Conservation (phyloP, 768 basidiomycete genomes). For the Mycena alexandri region DNA sequence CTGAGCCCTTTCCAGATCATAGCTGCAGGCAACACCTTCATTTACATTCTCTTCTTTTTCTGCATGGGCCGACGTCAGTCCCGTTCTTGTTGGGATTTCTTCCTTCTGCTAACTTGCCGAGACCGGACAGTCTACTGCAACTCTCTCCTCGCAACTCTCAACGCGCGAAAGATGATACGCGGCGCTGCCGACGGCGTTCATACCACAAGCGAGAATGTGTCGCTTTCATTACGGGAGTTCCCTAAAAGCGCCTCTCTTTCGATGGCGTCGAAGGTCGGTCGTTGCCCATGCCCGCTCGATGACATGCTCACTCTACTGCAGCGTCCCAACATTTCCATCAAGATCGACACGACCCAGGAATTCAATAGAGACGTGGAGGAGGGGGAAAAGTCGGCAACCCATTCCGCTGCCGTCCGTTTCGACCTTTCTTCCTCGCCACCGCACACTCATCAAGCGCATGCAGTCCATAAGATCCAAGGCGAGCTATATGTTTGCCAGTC, state of each 20-base stretch:
- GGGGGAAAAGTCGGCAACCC: conserved; percentile 37
- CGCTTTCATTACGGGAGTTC: conserved; percentile 55
- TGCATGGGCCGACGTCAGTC: conserved; percentile 69
- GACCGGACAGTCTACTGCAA: conserved; percentile 65
- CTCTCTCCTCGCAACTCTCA: conserved; percentile 71
- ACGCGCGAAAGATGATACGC: conserved; percentile 64
- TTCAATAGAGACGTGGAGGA: conserved; percentile 57
- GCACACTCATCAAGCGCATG: conserved; percentile 36
- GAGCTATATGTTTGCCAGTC: conserved; percentile 24
- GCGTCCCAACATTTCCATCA: conserved; percentile 66
- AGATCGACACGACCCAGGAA: conserved; percentile 67
- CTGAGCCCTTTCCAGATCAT: conserved; percentile 54
- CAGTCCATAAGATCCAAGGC: conserved; percentile 37
- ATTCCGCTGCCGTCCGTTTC: conserved; percentile 38
- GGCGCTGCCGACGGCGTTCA: conserved; percentile 53
- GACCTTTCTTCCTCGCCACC: conserved; percentile 33
- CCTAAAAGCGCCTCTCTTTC: conserved; percentile 46
- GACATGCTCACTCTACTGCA: conserved; percentile 32
- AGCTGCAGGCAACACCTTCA: conserved; percentile 60
- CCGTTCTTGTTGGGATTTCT: neutral
- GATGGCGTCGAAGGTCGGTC: conserved; percentile 49
- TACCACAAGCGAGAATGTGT: conserved; percentile 56
- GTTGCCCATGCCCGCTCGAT: neutral
- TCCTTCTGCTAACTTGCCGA: conserved; percentile 8
- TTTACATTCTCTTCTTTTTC: conserved; percentile 73